These are phyloP conservation scores for Candida endomychidarum DNA, from an alignment of 805 yeast species.

Conservation along the genomic window DNA sequence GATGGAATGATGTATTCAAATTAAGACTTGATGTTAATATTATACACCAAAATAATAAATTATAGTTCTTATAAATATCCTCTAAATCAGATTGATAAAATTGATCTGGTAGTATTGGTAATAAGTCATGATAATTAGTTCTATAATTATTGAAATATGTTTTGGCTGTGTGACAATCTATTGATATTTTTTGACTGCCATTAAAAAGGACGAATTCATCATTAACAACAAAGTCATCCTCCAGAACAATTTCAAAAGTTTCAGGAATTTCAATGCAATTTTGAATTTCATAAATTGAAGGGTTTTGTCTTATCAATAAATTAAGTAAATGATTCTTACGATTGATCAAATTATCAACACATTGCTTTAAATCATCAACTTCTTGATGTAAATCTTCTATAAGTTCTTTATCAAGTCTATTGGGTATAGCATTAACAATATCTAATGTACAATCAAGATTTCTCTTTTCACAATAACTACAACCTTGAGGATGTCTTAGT, in stretches of 20 bases:
- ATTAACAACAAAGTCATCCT: background rate
- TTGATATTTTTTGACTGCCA: slow-evolving; percentile 6
- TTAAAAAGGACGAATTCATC: slow-evolving; percentile 10
- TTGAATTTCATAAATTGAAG: slow-evolving; percentile 25
- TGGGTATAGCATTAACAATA: slow-evolving; percentile 49
- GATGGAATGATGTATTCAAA: slow-evolving; percentile 20
- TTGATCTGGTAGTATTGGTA: slow-evolving; percentile 33
- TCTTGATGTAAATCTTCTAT: slow-evolving; percentile 28
- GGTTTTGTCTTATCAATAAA: slow-evolving; percentile 14
- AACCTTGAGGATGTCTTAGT: slow-evolving; percentile 51
- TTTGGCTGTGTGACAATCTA: slow-evolving; percentile 8
- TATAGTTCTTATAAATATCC: slow-evolving; percentile 26
- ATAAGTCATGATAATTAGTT: slow-evolving; percentile 26
- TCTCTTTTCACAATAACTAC: slow-evolving; percentile 55
- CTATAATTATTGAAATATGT: slow-evolving; percentile 23
- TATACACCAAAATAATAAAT: slow-evolving; percentile 42
- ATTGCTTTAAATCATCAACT: slow-evolving; percentile 21
- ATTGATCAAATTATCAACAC: slow-evolving; percentile 25
- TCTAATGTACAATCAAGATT: slow-evolving; percentile 56
- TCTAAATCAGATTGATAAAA: slow-evolving; percentile 21
- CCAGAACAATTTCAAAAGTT: background rate
- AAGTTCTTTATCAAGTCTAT: slow-evolving; percentile 35
- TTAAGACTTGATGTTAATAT: slow-evolving; percentile 34
- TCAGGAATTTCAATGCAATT: slow-evolving; percentile 21
- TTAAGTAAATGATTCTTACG: slow-evolving; percentile 18